Conservation (phyloP, 345 rosid species). For the Bruguiera sexangula region DNA sequence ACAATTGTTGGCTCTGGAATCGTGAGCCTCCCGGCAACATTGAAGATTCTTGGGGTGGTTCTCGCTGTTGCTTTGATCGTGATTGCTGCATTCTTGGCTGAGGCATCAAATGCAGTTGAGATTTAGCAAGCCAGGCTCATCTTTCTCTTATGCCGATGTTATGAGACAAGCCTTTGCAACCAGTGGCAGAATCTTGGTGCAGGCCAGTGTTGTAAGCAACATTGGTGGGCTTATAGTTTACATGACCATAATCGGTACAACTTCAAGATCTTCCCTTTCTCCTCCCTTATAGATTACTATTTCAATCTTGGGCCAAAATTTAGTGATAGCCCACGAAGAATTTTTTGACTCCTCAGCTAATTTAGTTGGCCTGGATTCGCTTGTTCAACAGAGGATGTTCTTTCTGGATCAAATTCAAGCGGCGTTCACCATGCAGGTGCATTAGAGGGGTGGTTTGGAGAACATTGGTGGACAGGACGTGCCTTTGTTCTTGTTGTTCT, state of each 20-base stretch:
- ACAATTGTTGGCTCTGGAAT: neutral
- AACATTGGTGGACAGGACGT: neutral
- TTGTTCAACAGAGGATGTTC: neutral
- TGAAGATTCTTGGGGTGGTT: neutral
- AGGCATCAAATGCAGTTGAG: neutral
- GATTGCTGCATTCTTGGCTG: neutral
- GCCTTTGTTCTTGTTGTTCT: neutral
- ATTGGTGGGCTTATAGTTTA: neutral
- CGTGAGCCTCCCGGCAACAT: neutral
- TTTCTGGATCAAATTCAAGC: neutral
- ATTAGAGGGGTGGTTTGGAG: neutral
- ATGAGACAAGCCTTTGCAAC: neutral
- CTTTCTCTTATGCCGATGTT: neutral
- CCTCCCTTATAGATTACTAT: too few relatives aligned
- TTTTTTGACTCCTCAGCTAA: too few relatives aligned
- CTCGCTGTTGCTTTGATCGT: neutral
- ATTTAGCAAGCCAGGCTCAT: conserved; percentile 3
- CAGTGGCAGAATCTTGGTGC: neutral
- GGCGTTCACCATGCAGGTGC: neutral
- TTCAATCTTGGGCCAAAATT: too few relatives aligned
- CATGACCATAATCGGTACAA: neutral
- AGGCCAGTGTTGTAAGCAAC: neutral
- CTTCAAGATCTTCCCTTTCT: neutral
- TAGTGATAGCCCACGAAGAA: too few relatives aligned
- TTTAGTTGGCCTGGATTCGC: too few relatives aligned